phyloP scores from a whole-genome alignment of 208 protist species.

The Trypanosoma brucei region DNA sequence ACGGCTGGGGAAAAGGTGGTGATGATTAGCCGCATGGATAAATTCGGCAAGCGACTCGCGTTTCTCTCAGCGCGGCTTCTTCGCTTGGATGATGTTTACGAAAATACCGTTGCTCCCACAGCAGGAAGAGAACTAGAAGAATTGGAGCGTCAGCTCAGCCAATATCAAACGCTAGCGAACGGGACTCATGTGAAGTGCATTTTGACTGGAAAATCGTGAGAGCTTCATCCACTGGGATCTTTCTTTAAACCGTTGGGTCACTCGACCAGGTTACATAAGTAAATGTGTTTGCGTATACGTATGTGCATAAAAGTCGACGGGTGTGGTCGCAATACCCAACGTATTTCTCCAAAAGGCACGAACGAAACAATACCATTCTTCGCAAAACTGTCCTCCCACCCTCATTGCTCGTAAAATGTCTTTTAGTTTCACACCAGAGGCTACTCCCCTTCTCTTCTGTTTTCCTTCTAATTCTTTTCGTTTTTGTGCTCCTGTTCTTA shows the following conservation, averaged over 20 bases:
- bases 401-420: too few relatives aligned
- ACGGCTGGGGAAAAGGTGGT: slow-evolving; percentile 38
- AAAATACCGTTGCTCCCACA: slow-evolving; percentile 16
- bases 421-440: too few relatives aligned
- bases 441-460: not conserved
- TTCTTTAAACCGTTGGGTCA: too few relatives aligned
- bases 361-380: too few relatives aligned
- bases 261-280: slow-evolving; percentile 1
- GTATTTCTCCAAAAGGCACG: too few relatives aligned
- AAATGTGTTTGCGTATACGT: slow-evolving; percentile 3
- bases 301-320: not conserved
- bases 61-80: slow-evolving; percentile 54
- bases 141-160: slow-evolving; percentile 29
- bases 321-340: too few relatives aligned
- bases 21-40: slow-evolving; percentile 59
- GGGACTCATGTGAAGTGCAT: slow-evolving; percentile 68
- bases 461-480: slow-evolving; percentile 4
- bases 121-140: slow-evolving; percentile 22
- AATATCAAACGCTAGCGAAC: slow-evolving; percentile 37
- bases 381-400: too few relatives aligned
- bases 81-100: not conserved
- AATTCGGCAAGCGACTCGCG: slow-evolving; percentile 65
- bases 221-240: not conserved
- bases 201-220: slow-evolving; percentile 13
- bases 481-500: slow-evolving; percentile 16